Evolutionary conservation across 495 filamentous ascomycete genomes (phyloP), one percentile per base, ranked within the genome.

Genomic region (Aspergillus coremiiformis): DNA sequence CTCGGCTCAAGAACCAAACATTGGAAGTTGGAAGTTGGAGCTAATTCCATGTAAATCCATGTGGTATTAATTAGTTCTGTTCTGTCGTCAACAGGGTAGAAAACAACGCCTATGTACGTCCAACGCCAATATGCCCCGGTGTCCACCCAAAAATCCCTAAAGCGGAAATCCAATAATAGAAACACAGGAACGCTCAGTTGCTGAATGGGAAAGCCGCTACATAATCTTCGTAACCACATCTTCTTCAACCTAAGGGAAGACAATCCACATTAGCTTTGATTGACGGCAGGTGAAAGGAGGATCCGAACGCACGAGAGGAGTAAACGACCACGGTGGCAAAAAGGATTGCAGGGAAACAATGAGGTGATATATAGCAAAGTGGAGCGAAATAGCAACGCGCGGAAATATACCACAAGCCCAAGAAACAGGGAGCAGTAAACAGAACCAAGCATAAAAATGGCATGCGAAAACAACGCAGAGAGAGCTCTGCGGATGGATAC

Each of bases 151-250:
- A 19, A 39, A 51, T 26, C 46, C 37, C 45, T 26, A 41, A 59
- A 56, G 22, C 48, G 30, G 47, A 56, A 56, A 61, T 39, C 15
- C 47, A 58, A 54, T 41, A 55, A 64, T 58, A 56, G 39, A 61
- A 64, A 59, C 53, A 58, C 44, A 50, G 37, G 50, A 52, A 56
- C 58, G 51, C 58, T 48, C 50, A 54, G 39, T 55, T 44, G 44
- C 23, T 45, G 44, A 60, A 53, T 59, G 59, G 54, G 50, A 43
- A 52, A 52, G 52, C 58, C 47, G 70, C 79, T 87, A 94, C 87
- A 91, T 90, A 72, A 96, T 88, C 78, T 90, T 95, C 57, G 89
- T 93, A 69, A 96, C 83, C 66, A 77, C 76, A 68, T 95, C 90
- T 75, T 94, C 90, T 76, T 94, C 89, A 74, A 93, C 88, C 90